These are phyloP conservation scores for Smittium mucronatum DNA, from an alignment of 371 early-diverging fungal genomes.

Conservation along the genomic window DNA sequence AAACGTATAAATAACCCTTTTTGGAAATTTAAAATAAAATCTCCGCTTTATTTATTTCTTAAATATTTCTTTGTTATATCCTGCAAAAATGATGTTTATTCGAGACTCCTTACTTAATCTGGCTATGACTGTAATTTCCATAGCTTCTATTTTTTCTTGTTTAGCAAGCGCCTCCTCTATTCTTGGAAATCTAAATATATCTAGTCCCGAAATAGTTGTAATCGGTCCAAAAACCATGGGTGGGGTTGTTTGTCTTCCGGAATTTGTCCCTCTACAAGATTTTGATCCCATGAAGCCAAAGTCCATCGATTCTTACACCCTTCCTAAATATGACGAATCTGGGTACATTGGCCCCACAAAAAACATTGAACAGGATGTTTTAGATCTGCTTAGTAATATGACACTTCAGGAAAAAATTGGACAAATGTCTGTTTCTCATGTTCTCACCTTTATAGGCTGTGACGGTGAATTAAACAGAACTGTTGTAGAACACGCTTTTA, in stretches of 20 bases:
- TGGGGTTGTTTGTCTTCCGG: conserved; percentile 2
- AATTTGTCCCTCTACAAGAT: not conserved
- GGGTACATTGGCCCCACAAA: not conserved
- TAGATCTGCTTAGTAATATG: conserved; percentile 19
- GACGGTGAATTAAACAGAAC: conserved; percentile 33
- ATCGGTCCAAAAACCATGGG: not conserved
- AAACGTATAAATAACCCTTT: no score
- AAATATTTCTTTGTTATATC: no score
- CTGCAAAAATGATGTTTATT: no score
- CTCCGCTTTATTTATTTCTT: no score
- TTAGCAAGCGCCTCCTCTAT: no score
- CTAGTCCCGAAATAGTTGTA: not conserved
- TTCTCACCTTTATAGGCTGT: conserved; percentile 23
- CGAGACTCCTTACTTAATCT: no score
- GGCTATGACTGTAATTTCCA: no score
- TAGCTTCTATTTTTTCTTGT: no score
- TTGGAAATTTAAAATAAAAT: no score
- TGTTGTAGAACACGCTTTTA: conserved; percentile 32
- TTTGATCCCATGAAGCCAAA: conserved; percentile 6
- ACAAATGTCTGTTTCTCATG: conserved; percentile 46
- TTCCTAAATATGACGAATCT: conserved; percentile 5
- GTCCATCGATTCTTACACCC: not conserved
- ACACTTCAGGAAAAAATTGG: conserved; percentile 46
- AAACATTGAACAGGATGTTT: not conserved
- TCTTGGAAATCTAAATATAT: no score